Conservation (phyloP, 176 grass and related monocot species). For the Urochloa ruziziensis region DNA sequence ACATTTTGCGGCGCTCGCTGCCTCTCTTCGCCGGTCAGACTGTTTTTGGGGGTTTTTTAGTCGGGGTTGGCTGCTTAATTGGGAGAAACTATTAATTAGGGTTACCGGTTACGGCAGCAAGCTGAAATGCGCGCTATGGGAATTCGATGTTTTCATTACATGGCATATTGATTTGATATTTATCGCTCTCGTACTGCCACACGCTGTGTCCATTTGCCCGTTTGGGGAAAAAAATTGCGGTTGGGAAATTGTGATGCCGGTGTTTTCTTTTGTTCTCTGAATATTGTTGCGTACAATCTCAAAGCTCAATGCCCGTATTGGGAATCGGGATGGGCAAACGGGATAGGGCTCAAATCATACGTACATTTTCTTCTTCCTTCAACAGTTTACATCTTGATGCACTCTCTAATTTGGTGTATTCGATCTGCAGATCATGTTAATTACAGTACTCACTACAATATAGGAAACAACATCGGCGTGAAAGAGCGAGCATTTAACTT, state of each 20-base stretch:
- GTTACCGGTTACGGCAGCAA: too few species aligned
- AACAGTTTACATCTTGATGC: neutral
- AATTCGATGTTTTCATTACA: neutral
- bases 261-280: neutral
- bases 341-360: neutral
- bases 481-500: neutral
- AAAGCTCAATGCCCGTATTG: too few species aligned
- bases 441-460: neutral
- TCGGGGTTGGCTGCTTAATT: too few species aligned
- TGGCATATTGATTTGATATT: neutral
- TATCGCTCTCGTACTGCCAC: neutral
- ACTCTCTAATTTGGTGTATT: neutral
- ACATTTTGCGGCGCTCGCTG: too few species aligned
- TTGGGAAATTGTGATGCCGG: neutral
- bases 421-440: neutral
- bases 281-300: neutral
- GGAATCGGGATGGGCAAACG: neutral
- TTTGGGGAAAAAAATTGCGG: too few species aligned
- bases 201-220: neutral
- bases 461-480: neutral
- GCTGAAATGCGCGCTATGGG: neutral
- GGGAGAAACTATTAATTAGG: too few species aligned
- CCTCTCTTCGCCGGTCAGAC: too few species aligned
- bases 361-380: neutral
- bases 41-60: too few species aligned